Evolutionary conservation across 306 rosid genomes (phyloP), one percentile per base, ranked within the genome.

Genomic region (Abrus precatorius): DNA sequence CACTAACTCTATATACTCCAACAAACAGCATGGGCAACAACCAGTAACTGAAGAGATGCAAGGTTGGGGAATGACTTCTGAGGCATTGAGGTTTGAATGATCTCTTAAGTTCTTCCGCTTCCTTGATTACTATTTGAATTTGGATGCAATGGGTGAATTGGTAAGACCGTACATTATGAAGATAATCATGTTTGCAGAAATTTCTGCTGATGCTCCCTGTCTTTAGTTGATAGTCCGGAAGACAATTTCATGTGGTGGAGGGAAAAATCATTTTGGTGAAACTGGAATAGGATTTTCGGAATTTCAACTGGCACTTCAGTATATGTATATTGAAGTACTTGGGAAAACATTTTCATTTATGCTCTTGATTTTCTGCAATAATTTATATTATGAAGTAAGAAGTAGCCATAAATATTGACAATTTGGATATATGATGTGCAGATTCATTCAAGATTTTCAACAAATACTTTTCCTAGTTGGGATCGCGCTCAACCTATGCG

Each of bases 11-110:
- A 91, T 20, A 20, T 86, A 90, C 98, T 94, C 94, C 97, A 79
- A 88, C 97, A 92, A 94, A 92, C 98, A 92, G 98, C 94, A 86
- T 85, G 92, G 97, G 20, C 92, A 90, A 88, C 97, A 83, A 88
- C 98, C 97, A 86, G 97, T 94, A 92, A 94, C 92, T 83, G 98
- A 90, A 90, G 99, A 88, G 97, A 87, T 90, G 97, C 97, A 93
- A 92, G 99, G 99, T 96, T 96, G 98, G 92, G 99, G 98, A 93
- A 93, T 93, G 98, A 96, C 98, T 96, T 96, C 99, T 96, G 98
- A 96, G 99, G 99, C 99, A 90, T 96, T 93, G 97, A 93, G 99
- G 98, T 93, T 96, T 93, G 98, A 95, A 96, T 96, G 99, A 92
- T 96, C 98, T 96, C 99, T 96, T 90, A 96, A 96, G 99, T 96